These are phyloP conservation scores for Annulohypoxylon nitens DNA, from an alignment of 495 filamentous ascomycete species.

Conservation along the genomic window DNA sequence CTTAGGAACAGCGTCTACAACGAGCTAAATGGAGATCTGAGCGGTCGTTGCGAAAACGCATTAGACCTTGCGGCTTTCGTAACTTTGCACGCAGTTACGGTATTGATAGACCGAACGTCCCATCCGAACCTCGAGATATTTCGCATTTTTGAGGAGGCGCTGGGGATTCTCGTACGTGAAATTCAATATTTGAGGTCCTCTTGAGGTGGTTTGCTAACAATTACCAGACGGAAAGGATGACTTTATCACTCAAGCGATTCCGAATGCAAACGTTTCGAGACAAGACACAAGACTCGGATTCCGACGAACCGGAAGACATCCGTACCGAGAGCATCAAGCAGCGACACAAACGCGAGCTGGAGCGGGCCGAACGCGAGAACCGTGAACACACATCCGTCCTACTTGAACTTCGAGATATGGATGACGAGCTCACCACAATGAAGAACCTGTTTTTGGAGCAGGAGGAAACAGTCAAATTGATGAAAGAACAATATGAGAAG, in stretches of 20 bases:
- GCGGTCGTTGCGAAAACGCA: slow-evolving; percentile 72
- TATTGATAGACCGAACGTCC: slow-evolving; percentile 69
- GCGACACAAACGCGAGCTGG: slow-evolving; percentile 66
- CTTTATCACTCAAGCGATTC: slow-evolving; percentile 72
- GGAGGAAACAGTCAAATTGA: slow-evolving; percentile 62
- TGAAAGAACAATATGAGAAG: slow-evolving; percentile 57
- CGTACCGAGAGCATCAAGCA: slow-evolving; percentile 58
- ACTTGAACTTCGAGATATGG: slow-evolving; percentile 74
- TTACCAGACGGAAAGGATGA: slow-evolving; percentile 71
- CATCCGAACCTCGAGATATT: slow-evolving; percentile 74
- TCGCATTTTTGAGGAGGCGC: slow-evolving; percentile 75
- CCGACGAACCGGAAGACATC: slow-evolving; percentile 62
- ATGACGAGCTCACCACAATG: slow-evolving; percentile 73
- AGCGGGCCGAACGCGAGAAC: slow-evolving; percentile 66
- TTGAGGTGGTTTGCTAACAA: slow-evolving; percentile 7
- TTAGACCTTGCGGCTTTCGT: slow-evolving; percentile 73
- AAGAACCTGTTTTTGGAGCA: slow-evolving; percentile 71
- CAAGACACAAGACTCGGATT: slow-evolving; percentile 62
- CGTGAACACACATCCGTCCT: slow-evolving; percentile 73
- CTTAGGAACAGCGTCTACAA: slow-evolving; percentile 74
- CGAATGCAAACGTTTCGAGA: slow-evolving; percentile 62
- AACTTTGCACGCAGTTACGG: slow-evolving; percentile 72
- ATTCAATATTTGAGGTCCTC: neutral
- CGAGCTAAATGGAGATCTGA: slow-evolving; percentile 76
- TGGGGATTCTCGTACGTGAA: slow-evolving; percentile 68